Evolutionary conservation across 768 basidiomycete genomes (phyloP), one percentile per base, ranked within the genome.

Genomic region (Mycena capillaripes): DNA sequence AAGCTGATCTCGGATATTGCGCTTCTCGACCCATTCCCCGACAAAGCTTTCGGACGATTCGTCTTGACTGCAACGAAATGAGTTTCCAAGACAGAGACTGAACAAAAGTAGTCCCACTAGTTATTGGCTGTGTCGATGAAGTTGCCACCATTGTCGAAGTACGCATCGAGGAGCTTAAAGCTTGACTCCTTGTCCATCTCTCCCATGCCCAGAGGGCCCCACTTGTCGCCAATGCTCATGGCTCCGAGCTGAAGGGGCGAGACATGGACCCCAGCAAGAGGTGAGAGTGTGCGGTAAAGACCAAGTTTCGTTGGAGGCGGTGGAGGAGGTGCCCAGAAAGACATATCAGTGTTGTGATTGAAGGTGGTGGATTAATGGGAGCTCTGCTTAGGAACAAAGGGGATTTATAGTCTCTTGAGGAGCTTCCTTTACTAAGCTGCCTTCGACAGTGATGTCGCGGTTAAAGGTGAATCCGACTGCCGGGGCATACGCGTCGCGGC

Each of bases 11-110:
- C 89, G 81, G 55, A 85, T 86, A 0, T 82, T 82, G 21, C 87
- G 80, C 38, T 78, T 68, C 71, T 87, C 83, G 61, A 86, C 85
- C 88, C 88, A 90, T 75, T 89, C 88, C 8, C 89, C 89, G 38
- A 89, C 82, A 72, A 86, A 86, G 62, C 74, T 67, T 75, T 93
- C 91, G 4, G 88, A 89, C 21, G 84, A 76, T 69, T 88, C 90
- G 66, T 90, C 85, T 73, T 91, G 89, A 67, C 86, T 88, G 38
- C 25, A 27, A 14, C n/a, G 0, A 50, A 21, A n/a, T 11, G 23
- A 27, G 12, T 34, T 17, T 42, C 10, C 16, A 30, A 16, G 30
- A 32, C 11, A 25, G 27, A 14, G 10, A 17, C 14, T 6, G 27
- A 10, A 30, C 8, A 0, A 30, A 25, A 50, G 30, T 50, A 19